Base-by-base conservation (phyloP, 2,329 filamentous ascomycete species). In the Calonectria leucothoes region DNA sequence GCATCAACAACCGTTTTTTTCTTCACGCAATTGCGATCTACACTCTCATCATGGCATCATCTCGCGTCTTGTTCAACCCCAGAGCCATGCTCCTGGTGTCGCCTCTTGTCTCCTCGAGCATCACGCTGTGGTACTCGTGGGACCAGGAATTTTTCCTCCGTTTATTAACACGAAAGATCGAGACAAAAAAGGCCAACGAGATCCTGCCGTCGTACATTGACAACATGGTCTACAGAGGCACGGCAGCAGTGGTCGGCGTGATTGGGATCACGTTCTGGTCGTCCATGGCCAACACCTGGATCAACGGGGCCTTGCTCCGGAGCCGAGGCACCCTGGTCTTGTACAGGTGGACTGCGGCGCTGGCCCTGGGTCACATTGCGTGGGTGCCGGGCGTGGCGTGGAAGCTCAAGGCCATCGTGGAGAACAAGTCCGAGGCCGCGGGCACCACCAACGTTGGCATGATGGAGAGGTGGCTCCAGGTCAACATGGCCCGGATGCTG, bases 81-180 rank as follows among this genome's bases (percentile, higher is more conserved):
- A 77, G 83, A 55, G 82, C 83, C 8, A 71, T 80, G 49, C 82
- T 89, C 39, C 84, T 88, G 57, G 77, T 87, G 23, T 82, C 86
- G 2, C 88, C 88, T 0, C 80, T 89, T 29, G 75, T 89, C 75
- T 86, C 86, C n/a, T 86, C 87, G 4, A 88, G 87, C 2, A 84
- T 84, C 76, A 85, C 87, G 0, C 82, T 89, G 65, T 83, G 85
- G 76, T 88, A 83, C 81, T 85, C 87, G 17, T 81, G 82, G 49
- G 86, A 88, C 79, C 86, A 88, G 74, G 82, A 85, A 73, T 76
- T 84, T 65, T 88, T 88, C 79, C 83, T 88, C 49, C 75, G 78
- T 63, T 77, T 82, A 76, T 77, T 88, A 72, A 82, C 85, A 4
- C 77, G 29, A 11, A 39, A 75, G 10, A 74, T 83, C 25, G 70